Evolutionary conservation across 371 early-diverging fungal species (phyloP), one percentile per base, ranked within the genome.

Genomic region (Mycotypha africana): DNA sequence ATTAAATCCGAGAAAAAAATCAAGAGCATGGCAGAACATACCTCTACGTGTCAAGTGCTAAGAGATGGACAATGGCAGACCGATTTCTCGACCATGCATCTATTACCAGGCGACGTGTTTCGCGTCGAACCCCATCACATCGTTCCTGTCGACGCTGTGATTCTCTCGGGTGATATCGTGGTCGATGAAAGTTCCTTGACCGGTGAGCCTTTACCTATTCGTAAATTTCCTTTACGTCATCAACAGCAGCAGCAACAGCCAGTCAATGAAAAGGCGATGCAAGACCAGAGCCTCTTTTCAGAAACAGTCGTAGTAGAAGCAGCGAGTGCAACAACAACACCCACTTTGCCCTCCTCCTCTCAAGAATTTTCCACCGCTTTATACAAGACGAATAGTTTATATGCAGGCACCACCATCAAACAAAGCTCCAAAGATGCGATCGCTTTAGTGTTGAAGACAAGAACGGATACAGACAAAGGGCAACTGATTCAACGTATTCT

Each of bases 61-160:
- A 77, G 91, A 24, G 47, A 53, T 24, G 70, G 56, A 42, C 26
- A 51, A 17, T 86, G 86, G 85, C 25, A 28, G 86, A 38, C 44
- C 11, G 42, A 40, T 2, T 42, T 74, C 34, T 70, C 79, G 0
- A 79, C 82, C 6, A 54, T 56, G 11, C 67, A 81, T 11, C 51
- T 90, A 16, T 85, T 87, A 8, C 81, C 85, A 7, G 91, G 91
- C 15, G 91, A 90, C 60, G 79, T 85, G 2, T 74, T 86, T 46
- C 76, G 78, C 51, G 56, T 89, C 1, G 53, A 35, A 7, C 53
- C 72, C 26, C 74, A 71, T 33, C 67, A 78, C 40, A 71, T 69
- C 1, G 51, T 83, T 1, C 77, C 84, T 11, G 81, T 82, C 39
- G 90, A 89, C 50, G 80, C 70, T 24, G 78, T 83, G 4, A 52